phyloP scores from a whole-genome alignment of 192 early-diverging fungal species.

The Gonapodya sp. region DNA sequence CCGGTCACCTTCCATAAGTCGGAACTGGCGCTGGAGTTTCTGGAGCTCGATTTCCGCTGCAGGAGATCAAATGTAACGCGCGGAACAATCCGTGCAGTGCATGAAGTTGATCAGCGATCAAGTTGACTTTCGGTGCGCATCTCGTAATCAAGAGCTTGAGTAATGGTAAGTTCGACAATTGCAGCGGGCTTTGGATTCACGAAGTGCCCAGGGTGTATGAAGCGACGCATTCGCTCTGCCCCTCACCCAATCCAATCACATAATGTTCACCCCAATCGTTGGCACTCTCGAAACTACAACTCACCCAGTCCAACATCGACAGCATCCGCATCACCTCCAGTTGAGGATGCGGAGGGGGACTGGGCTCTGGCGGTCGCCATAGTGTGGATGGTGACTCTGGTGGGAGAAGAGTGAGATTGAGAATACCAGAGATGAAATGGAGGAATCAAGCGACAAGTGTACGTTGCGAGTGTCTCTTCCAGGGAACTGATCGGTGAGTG shows the following conservation, averaged over 20 bases:
- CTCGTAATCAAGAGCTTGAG: too few species aligned
- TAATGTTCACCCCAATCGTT: too few species aligned
- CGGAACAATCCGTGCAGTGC: neutral
- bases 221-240: too few species aligned
- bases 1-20: neutral
- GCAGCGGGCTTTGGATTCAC: too few species aligned
- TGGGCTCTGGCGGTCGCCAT: neutral
- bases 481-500: too few species aligned
- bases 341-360: neutral
- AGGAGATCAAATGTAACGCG: neutral
- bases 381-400: neutral
- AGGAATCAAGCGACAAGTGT: too few species aligned
- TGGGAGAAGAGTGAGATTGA: neutral
- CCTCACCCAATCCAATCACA: too few species aligned
- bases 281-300: neutral
- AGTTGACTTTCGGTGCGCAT: neutral
- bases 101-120: neutral
- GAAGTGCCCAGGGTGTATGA: too few species aligned
- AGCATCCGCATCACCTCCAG: neutral
- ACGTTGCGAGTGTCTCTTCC: too few species aligned
- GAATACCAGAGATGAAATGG: neutral
- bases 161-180: too few species aligned
- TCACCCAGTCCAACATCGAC: neutral
- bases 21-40: conserved; percentile 9
- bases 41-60: neutral